Conservation (phyloP, 306 rosid species). For the Quercus agrifolia region DNA sequence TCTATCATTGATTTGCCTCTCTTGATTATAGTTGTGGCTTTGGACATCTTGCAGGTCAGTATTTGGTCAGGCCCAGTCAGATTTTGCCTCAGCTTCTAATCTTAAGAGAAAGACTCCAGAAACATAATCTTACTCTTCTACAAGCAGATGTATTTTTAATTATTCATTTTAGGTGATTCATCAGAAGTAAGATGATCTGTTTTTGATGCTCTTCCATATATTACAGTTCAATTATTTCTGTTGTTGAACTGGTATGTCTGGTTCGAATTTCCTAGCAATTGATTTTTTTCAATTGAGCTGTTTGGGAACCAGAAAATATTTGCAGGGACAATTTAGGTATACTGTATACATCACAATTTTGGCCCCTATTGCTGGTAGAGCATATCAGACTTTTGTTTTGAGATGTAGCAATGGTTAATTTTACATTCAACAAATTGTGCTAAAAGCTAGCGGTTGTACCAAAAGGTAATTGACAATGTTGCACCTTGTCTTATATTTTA, state of each 20-base stretch:
- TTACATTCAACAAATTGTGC: neutral
- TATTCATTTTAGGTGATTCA: slow-evolving; percentile 7
- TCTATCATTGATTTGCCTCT: neutral
- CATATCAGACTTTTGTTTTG: neutral
- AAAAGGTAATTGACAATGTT: neutral
- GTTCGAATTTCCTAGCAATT: neutral
- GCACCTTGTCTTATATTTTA: neutral
- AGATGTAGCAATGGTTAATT: neutral
- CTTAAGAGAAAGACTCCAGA: slow-evolving; percentile 64
- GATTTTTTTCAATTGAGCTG: neutral
- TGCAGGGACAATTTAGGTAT: slow-evolving; percentile 5
- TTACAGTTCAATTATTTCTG: slow-evolving; percentile 10
- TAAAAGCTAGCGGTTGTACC: neutral
- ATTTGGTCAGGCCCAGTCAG: slow-evolving; percentile 68
- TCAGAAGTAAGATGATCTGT: slow-evolving; percentile 5
- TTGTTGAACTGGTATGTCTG: neutral
- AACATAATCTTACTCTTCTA: slow-evolving; percentile 14
- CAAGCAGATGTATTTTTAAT: neutral
- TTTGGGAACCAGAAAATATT: slow-evolving; percentile 14
- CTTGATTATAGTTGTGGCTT: slow-evolving; percentile 14
- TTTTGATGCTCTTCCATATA: neutral
- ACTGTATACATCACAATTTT: neutral
- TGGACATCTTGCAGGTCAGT: slow-evolving; percentile 54
- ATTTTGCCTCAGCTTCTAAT: slow-evolving; percentile 37
- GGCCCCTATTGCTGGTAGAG: neutral